A percentile compares a stretch with the other conserved stretches of the same genome.
Conservation (phyloP, 2,329 filamentous ascomycete genomes). For the Phialophora verrucosa region DNA sequence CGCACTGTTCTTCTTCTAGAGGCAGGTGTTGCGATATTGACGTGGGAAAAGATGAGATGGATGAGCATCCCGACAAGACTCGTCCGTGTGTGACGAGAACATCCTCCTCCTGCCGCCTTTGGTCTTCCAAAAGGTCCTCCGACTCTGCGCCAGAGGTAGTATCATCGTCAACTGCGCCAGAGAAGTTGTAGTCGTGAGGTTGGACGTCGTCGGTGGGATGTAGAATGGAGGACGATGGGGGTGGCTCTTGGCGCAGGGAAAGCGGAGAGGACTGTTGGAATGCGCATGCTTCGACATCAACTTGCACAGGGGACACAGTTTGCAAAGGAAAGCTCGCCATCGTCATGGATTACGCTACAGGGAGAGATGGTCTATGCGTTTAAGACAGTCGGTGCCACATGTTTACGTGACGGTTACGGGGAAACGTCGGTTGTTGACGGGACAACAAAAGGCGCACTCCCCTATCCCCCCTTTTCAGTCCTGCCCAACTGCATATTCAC, state of each 20-base stretch:
- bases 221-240: conserved; percentile 24
- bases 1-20: conserved; percentile 25
- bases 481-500: too few species aligned
- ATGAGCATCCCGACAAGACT: conserved; percentile 35
- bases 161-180: conserved; percentile 29
- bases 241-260: conserved; percentile 32
- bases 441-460: background rate
- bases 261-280: conserved; percentile 36
- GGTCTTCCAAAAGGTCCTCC: conserved; percentile 15
- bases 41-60: conserved; percentile 39
- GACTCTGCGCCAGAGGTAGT: conserved; percentile 21
- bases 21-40: conserved; percentile 34
- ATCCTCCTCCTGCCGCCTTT: conserved; percentile 23
- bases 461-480: background rate
- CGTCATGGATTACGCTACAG: background rate
- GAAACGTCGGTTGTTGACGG: background rate
- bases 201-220: conserved; percentile 14
- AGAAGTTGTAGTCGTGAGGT: conserved; percentile 35
- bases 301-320: background rate
- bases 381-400: conserved; percentile 35
- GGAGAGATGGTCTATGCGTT: conserved; percentile 37
- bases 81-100: conserved; percentile 16
- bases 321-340: conserved; percentile 8
- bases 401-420: background rate
- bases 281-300: conserved; percentile 11